Evolutionary conservation across 164 flowering plant genomes (phyloP).

Genomic region (Amborella trichopoda): DNA sequence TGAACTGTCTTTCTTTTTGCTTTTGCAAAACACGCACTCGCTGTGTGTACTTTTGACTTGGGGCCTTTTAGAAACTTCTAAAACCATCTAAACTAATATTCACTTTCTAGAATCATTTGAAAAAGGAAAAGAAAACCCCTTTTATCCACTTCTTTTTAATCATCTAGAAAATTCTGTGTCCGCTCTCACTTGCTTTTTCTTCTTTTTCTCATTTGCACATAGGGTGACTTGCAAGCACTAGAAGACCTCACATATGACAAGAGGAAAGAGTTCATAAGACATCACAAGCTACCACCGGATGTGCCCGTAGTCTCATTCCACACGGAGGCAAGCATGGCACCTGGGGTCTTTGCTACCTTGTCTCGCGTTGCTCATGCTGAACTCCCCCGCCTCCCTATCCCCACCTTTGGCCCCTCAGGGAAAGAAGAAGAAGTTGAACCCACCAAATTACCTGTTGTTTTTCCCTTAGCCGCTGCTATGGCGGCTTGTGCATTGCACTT

Average conservation of each 20-base stretch:
- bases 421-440: no score
- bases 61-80: no score
- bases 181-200: neutral
- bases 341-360: conserved; percentile 68
- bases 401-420: conserved; percentile 3
- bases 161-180: no score
- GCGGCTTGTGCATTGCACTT: conserved; percentile 91
- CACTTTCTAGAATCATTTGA: no score
- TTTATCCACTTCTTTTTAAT: no score
- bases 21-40: no score
- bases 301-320: conserved; percentile 82
- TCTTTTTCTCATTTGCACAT: conserved; percentile 12
- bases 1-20: no score
- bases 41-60: no score
- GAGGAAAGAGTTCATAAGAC: conserved; percentile 62
- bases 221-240: conserved; percentile 88
- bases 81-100: no score
- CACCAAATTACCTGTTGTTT: conserved; percentile 67
- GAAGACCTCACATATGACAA: conserved; percentile 89
- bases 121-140: no score
- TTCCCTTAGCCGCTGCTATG: conserved; percentile 91
- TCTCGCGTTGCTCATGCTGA: conserved; percentile 93
- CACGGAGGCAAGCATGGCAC: conserved; percentile 76
- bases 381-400: conserved; percentile 40
- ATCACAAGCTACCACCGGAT: conserved; percentile 56